These are phyloP conservation scores for Lodderomyces pseudojiufengensis DNA, from an alignment of 1,139 yeast genomes.

Conservation along the genomic window DNA sequence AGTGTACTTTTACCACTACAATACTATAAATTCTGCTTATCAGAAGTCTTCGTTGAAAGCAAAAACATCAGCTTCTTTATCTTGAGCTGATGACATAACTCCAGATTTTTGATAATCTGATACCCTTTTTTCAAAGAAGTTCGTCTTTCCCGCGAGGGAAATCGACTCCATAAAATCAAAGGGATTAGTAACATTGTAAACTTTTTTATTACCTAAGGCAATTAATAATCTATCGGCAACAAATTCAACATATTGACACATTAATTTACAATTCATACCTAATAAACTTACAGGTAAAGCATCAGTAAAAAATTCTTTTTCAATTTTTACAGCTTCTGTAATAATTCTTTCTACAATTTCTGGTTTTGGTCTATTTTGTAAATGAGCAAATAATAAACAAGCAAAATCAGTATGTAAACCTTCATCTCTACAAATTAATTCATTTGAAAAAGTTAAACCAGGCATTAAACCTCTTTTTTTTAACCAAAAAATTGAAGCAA, in stretches of 20 bases:
- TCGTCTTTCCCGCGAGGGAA: constrained; percentile 96
- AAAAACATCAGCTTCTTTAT: constrained; percentile 31
- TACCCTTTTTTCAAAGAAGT: constrained; percentile 98
- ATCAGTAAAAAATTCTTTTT: constrained; percentile 89
- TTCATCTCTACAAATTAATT: constrained; percentile 95
- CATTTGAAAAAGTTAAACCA: constrained; percentile 94
- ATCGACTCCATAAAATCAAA: constrained; percentile 98
- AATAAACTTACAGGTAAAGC: constrained; percentile 87
- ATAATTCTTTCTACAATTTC: constrained; percentile 78
- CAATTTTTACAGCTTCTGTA: constrained; percentile 93
- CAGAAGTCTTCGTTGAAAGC: constrained; percentile 48
- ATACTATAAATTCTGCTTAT: background rate
- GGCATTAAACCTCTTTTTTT: constrained; percentile 99
- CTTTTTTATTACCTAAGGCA: constrained; percentile 85
- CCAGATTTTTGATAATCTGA: constrained; percentile 99
- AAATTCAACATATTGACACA: constrained; percentile 97
- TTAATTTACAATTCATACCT: constrained; percentile 88
- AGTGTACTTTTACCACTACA: too few species aligned
- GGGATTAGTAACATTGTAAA: constrained; percentile 86
- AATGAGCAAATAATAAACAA: constrained; percentile 88
- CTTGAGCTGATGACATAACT: constrained; percentile 66
- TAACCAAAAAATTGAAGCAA: constrained; percentile 97
- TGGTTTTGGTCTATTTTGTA: constrained; percentile 80
- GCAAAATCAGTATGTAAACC: constrained; percentile 99
- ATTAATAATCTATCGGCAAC: constrained; percentile 92